A percentile compares a stretch with the other conserved stretches of the same genome.
These are phyloP conservation scores for Orbilia brochopaga DNA, from an alignment of 2,329 filamentous ascomycete genomes.

Conservation along the genomic window DNA sequence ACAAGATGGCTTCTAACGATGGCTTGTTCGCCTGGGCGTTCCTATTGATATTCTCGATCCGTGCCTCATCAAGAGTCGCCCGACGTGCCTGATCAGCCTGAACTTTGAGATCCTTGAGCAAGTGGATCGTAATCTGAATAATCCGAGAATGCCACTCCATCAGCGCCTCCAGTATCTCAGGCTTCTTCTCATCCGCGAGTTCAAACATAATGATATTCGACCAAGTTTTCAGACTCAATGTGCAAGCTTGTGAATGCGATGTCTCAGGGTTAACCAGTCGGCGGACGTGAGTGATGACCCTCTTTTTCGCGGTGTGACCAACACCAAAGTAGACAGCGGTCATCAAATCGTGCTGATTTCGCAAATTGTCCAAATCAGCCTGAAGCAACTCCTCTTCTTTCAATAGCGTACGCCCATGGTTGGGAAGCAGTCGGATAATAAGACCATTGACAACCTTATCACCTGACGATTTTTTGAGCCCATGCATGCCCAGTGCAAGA, in stretches of 20 bases:
- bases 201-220: constrained; percentile 68
- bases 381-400: constrained; percentile 68
- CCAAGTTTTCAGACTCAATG: constrained; percentile 71
- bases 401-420: constrained; percentile 69
- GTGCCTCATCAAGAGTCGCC: constrained; percentile 14
- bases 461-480: constrained; percentile 61
- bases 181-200: constrained; percentile 60
- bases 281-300: constrained; percentile 61
- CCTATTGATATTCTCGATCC: constrained; percentile 16
- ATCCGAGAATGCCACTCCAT: constrained; percentile 66
- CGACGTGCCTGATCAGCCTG: constrained; percentile 41
- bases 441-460: constrained; percentile 68
- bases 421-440: constrained; percentile 68
- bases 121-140: constrained; percentile 65
- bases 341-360: constrained; percentile 73
- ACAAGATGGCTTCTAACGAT: constrained; percentile 20
- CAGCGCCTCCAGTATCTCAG: constrained; percentile 62
- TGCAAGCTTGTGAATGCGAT: constrained; percentile 71
- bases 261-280: constrained; percentile 66
- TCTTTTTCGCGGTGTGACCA: constrained; percentile 62
- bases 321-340: constrained; percentile 71
- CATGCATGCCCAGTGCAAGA: constrained; percentile 65
- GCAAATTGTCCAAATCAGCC: constrained; percentile 68
- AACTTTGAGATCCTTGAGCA: constrained; percentile 64
- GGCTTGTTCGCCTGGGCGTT: constrained; percentile 12